phyloP scores from a whole-genome alignment of 2,329 filamentous ascomycete species.

The Hypoxylon sp. region DNA sequence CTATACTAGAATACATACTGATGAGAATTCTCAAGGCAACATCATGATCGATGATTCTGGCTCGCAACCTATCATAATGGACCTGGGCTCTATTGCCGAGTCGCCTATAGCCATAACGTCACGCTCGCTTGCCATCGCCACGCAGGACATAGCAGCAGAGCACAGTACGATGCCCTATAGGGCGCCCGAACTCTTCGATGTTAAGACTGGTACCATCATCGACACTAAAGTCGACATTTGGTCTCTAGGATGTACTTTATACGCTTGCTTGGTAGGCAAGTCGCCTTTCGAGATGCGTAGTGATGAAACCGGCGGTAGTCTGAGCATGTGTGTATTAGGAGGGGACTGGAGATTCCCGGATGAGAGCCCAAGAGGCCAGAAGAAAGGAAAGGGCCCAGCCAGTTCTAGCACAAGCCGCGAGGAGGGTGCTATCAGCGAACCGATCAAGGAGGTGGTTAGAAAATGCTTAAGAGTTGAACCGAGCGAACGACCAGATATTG shows the following conservation, averaged over 20 bases:
- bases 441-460: conserved; percentile 88
- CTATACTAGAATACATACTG: conserved; percentile 25
- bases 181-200: conserved; percentile 96
- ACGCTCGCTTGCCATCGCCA: conserved; percentile 88
- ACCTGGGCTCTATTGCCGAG: conserved; percentile 90
- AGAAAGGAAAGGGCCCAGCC: conserved; percentile 62
- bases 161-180: conserved; percentile 99
- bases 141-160: conserved; percentile 95
- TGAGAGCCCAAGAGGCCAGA: conserved; percentile 74
- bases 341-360: conserved; percentile 98
- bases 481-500: conserved; percentile 77
- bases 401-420: conserved; percentile 55
- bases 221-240: conserved; percentile 99
- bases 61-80: conserved; percentile 93
- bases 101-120: conserved; percentile 92
- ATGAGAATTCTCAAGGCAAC: conserved; percentile 73
- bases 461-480: conserved; percentile 90
- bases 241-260: conserved; percentile 97
- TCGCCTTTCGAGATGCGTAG: conserved; percentile 96
- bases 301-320: conserved; percentile 93
- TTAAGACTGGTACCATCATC: conserved; percentile 91
- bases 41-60: conserved; percentile 98
- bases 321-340: conserved; percentile 92
- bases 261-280: conserved; percentile 96
- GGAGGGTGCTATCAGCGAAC: conserved; percentile 78